Evolutionary conservation across 441 rosid genomes (phyloP), one percentile per base, ranked within the genome.

Genomic region (Pelargonium fulgidum): DNA sequence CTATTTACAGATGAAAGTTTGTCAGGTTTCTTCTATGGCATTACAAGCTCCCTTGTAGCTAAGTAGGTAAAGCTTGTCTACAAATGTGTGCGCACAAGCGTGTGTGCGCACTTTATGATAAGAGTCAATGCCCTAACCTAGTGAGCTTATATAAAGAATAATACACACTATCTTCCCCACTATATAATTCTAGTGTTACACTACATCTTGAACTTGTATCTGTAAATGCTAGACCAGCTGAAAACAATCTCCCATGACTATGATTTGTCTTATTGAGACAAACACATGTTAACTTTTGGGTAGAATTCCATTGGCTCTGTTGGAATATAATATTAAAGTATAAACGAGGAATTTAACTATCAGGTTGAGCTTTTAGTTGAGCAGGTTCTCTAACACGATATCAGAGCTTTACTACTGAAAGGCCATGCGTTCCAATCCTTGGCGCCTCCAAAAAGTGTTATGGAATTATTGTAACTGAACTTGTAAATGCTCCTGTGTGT

Each of bases 381-480:
- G 2, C 29, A 4, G 39, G 39, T 33, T 33, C 39, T 33, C 7
- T 4, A 33, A 33, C 39, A 33, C 0, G 0, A 4, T 33, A 33
- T 5, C 39, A 33, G 7, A 33, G 39, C 39, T 33, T 33, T 33
- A 33, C 39, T 33, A 33, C 6, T 33, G 7, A 33, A 33, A 33
- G 39, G 39, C 39, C 39, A 33, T 7, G 39, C 7, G 39, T 33
- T 33, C 39, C 4, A 33, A 33, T 33, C 39, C 39, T 33, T 33
- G 39, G 5, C 39, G 39, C 39, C 39, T 7, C 39, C 6, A 33
- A 5, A 33, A 33, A 33, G n/a, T 50, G 6, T 7, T 14, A n/a
- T 29, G 29, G 47, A 54, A 66, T 6, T 59, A 56, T 29, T 7
- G 67, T 70, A 44, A 76, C 24, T 36, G 54, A 16, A 64, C 65